These are phyloP conservation scores for Albophoma yamanashiensis DNA, from an alignment of 2,329 filamentous ascomycete species.

Conservation along the genomic window DNA sequence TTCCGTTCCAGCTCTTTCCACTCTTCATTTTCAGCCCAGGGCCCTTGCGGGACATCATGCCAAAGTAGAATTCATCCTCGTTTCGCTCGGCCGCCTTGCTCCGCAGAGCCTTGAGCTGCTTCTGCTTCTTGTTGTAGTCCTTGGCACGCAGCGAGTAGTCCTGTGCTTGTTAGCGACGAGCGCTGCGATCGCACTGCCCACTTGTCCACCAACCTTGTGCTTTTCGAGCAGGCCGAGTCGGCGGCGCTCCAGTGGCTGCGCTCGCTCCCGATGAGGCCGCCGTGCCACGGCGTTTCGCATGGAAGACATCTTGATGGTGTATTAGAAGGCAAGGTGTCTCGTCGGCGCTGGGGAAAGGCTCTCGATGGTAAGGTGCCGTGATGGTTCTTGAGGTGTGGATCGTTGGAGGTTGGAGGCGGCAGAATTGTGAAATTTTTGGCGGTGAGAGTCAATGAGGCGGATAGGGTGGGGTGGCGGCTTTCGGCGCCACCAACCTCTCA, in stretches of 20 bases:
- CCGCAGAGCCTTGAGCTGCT: slow-evolving; percentile 45
- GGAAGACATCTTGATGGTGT: slow-evolving; percentile 34
- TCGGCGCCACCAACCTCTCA: neutral
- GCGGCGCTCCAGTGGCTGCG: slow-evolving; percentile 71
- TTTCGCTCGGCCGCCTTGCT: slow-evolving; percentile 55
- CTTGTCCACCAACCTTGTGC: slow-evolving; percentile 56
- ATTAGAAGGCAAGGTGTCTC: neutral
- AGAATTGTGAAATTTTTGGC: slow-evolving; percentile 28
- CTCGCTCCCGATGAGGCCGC: slow-evolving; percentile 82
- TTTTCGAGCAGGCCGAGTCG: slow-evolving; percentile 93
- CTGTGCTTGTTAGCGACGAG: slow-evolving; percentile 17
- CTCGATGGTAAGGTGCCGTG: neutral
- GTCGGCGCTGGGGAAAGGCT: neutral
- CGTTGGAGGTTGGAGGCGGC: slow-evolving; percentile 9
- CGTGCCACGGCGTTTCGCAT: slow-evolving; percentile 59
- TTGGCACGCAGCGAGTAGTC: slow-evolving; percentile 55
- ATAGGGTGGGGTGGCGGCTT: neutral
- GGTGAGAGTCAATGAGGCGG: slow-evolving; percentile 13
- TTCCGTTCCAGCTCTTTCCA: slow-evolving; percentile 43
- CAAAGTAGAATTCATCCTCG: slow-evolving; percentile 65
- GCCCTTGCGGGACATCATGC: slow-evolving; percentile 54
- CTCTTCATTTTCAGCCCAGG: slow-evolving; percentile 37
- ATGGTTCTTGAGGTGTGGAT: neutral
- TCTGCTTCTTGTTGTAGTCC: slow-evolving; percentile 57
- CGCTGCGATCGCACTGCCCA: neutral